Evolutionary conservation across 495 filamentous ascomycete species (phyloP), one percentile per base, ranked within the genome.

Genomic region (Podospora conica): DNA sequence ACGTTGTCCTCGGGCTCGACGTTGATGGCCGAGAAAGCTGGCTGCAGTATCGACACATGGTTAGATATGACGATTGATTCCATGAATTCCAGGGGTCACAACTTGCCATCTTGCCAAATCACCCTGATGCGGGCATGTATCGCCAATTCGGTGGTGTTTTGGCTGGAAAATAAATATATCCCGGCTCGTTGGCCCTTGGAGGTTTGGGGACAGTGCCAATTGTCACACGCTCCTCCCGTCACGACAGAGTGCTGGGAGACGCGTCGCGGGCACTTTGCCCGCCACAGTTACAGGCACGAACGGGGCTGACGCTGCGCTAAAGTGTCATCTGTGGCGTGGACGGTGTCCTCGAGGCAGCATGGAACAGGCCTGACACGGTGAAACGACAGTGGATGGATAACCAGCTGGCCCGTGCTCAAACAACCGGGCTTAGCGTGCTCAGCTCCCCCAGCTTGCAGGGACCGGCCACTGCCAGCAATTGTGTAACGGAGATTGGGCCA

Each of bases 1-100:
- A 88, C 82, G 60, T 89, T 91, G 67, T 95, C 91, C 72, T 97
- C 95, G 9, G 91, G 92, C 72, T 96, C 92, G 73, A 97, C 85
- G 69, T 98, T 98, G 74, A 97, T 84, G 55, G 95, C 90, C 48
- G 87, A 86, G 74, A 92, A 97, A 69, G 83, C 77, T 54, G 87
- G 81, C 87, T 81, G 56, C 9, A 55, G 31, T n/a, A 3, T 48
- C 15, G 23, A 58, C n/a, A n/a, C n/a, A n/a, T 1, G 24, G 53
- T 64, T n/a, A 64, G 62, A 23, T 7, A 48, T 48, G 15, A 8
- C 15, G 15, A 48, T 23, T 1, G 23, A 4, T n/a, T n/a, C 10
- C 25, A 22, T 29, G 22, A 60, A 8, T 61, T 23, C 18, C 23
- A 29, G 15, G 21, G n/a, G 8, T 12, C 24, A 10, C n/a, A 21